Percentiles rank a stretch among this genome's conserved stretches.
phyloP scores from a whole-genome alignment of 441 rosid genomes.

The Geranium incanum region DNA sequence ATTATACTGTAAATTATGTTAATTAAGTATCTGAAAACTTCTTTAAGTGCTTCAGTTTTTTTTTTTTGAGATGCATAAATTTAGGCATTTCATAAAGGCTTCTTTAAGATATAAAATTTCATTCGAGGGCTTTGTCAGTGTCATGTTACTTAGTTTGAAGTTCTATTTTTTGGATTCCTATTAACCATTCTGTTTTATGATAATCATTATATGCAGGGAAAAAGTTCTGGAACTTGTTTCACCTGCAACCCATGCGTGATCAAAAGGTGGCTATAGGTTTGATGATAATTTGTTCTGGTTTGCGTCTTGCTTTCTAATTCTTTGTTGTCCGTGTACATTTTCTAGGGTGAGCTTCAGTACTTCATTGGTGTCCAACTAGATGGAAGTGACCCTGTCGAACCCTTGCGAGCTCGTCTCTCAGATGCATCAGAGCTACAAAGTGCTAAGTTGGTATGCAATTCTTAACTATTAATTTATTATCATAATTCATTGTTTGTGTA shows the following conservation, averaged over 20 bases:
- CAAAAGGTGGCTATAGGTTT: constrained; percentile 54
- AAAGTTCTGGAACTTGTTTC: constrained; percentile 97
- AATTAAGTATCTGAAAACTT: neutral
- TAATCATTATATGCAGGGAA: constrained; percentile 48
- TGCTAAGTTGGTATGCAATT: constrained; percentile 52
- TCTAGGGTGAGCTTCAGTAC: constrained; percentile 94
- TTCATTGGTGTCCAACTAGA: constrained; percentile 96
- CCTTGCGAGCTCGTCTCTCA: constrained; percentile 57
- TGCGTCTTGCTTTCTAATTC: neutral
- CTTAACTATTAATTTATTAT: constrained; percentile 10
- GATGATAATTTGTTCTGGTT: neutral
- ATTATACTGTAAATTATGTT: neutral
- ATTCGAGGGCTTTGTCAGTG: neutral
- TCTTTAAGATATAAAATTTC: neutral
- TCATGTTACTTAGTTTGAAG: neutral
- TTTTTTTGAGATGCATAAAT: neutral
- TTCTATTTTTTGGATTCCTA: neutral
- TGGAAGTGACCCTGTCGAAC: constrained; percentile 89
- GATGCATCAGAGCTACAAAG: constrained; percentile 56
- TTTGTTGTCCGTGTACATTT: neutral
- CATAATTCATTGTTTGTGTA: neutral
- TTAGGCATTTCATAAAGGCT: neutral
- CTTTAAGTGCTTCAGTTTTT: neutral
- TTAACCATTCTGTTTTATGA: constrained; percentile 8
- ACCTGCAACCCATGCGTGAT: constrained; percentile 99